Base-by-base conservation (phyloP, 169 alveolate genomes). In the Eimeria sp. region DNA sequence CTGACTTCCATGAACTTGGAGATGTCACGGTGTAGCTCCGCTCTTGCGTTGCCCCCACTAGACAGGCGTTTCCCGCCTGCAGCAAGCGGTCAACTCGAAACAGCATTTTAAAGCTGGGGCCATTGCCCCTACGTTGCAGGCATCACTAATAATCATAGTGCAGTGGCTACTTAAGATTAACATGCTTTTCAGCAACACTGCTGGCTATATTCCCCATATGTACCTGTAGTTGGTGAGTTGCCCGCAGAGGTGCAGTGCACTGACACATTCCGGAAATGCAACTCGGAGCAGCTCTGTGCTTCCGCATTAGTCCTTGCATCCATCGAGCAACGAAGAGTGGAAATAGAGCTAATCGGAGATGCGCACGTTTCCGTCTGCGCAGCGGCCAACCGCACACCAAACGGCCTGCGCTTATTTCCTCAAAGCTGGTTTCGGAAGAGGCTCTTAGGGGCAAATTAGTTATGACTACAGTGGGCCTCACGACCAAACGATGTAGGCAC, bases 341-440 rank as follows among this genome's bases (percentile, higher is more conserved):
- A 54, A 82, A 82, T 54, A 54, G 90, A 58, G 68, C 90, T 82
- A 82, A 82, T 43, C 72, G 76, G 71, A 40, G 90, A 82, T 37
- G 90, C 90, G 64, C 90, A 82, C 90, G 90, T 16, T 54, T 56
- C 90, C 90, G 90, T 82, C 90, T 82, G 90, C 90, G 74, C 90
- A 82, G 56, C 90, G 90, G 90, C 54, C 66, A 82, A 56, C 90
- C 74, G 90, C 90, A 82, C 90, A 82, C 46, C 90, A 82, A 82
- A 82, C 76, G 90, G 90, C 20, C 90, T 52, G 72, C 90, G 90
- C 49, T n/a, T 54, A 18, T 30, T 40, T 27, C 14, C 30, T 56
- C 10, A 82, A 13, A 30, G 54, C 30, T 27, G 33, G 33, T 9
- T 46, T 52, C 46, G 66, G 40, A 23, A 27, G 27, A 25, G 6